Evolutionary conservation across 805 yeast genomes (phyloP).

Genomic region (Zygotorulaspora chibaensis): DNA sequence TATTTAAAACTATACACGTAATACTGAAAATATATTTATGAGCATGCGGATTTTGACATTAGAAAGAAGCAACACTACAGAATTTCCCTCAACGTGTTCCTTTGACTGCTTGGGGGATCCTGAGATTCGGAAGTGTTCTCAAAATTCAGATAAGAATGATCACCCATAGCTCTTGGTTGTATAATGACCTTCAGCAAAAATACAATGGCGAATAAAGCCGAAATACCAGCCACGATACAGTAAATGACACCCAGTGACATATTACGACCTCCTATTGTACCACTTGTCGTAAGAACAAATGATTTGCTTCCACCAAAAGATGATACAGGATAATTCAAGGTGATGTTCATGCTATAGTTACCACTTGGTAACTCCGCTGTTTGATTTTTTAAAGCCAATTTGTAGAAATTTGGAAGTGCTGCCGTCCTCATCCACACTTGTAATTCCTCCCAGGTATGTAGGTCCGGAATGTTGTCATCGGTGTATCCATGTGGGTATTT

Average conservation of each 20-base stretch:
- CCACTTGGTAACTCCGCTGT: conserved; percentile 55
- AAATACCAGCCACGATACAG: conserved; percentile 74
- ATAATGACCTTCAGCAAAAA: conserved; percentile 79
- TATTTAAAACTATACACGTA: not conserved
- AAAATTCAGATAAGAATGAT: conserved; percentile 60
- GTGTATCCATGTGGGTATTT: conserved; percentile 71
- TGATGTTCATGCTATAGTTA: conserved; percentile 63
- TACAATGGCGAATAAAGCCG: conserved; percentile 63
- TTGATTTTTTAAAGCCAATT: conserved; percentile 72
- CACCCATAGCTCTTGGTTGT: conserved; percentile 82
- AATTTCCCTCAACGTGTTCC: conserved; percentile 21
- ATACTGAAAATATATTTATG: not conserved
- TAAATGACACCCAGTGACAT: conserved; percentile 80
- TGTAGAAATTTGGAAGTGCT: conserved; percentile 83
- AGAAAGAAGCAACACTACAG: conserved; percentile 8
- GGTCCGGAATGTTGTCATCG: conserved; percentile 62
- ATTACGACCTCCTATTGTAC: conserved; percentile 85
- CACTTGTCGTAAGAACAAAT: conserved; percentile 72
- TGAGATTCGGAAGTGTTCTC: conserved; percentile 16
- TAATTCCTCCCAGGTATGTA: conserved; percentile 61
- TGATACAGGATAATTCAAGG: conserved; percentile 74
- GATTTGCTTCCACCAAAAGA: conserved; percentile 87
- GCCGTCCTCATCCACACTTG: conserved; percentile 94
- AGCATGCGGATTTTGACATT: not conserved
- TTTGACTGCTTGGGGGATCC: conserved; percentile 5